Evolutionary conservation across 441 rosid species (phyloP).

Genomic region (Bocquillonia castaneifolia): DNA sequence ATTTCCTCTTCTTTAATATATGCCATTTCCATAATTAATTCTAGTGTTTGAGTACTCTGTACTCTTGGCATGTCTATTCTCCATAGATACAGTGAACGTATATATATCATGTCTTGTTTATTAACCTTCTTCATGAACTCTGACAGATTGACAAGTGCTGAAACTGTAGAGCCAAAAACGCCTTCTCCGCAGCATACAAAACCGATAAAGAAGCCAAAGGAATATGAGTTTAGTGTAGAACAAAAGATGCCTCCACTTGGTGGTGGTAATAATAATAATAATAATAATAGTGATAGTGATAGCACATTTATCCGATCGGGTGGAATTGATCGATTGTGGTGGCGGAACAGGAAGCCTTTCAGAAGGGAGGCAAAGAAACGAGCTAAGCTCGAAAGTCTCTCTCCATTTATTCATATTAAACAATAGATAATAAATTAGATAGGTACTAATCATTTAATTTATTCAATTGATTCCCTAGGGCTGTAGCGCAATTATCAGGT

Average conservation of each 20-base stretch:
- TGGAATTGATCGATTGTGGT: constrained; percentile 43
- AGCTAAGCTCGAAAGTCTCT: constrained; percentile 43
- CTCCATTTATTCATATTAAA: constrained; percentile 37
- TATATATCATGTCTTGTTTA: neutral
- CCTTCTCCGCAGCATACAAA: constrained; percentile 36
- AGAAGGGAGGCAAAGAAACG: constrained; percentile 55
- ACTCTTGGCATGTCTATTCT: no score
- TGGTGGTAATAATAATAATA: no score
- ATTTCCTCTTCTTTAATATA: no score
- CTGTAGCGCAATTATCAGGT: constrained; percentile 18
- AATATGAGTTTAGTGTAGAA: constrained; percentile 10
- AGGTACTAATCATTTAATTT: constrained; percentile 30
- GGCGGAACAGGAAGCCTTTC: constrained; percentile 71
- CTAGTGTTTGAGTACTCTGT: no score
- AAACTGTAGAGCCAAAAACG: constrained; percentile 52
- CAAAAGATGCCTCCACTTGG: constrained; percentile 22
- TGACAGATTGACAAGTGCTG: constrained; percentile 34
- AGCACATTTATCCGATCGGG: constrained; percentile 13
- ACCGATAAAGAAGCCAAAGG: constrained; percentile 20
- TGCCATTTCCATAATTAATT: no score
- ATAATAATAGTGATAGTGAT: constrained; percentile 7
- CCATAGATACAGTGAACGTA: no score
- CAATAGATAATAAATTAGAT: constrained; percentile 14
- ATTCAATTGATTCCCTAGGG: constrained; percentile 35
- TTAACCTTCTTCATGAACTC: constrained; percentile 13